These are phyloP conservation scores for Pseudovirgaria hyperparasitica DNA, from an alignment of 2,329 filamentous ascomycete species.

Conservation along the genomic window DNA sequence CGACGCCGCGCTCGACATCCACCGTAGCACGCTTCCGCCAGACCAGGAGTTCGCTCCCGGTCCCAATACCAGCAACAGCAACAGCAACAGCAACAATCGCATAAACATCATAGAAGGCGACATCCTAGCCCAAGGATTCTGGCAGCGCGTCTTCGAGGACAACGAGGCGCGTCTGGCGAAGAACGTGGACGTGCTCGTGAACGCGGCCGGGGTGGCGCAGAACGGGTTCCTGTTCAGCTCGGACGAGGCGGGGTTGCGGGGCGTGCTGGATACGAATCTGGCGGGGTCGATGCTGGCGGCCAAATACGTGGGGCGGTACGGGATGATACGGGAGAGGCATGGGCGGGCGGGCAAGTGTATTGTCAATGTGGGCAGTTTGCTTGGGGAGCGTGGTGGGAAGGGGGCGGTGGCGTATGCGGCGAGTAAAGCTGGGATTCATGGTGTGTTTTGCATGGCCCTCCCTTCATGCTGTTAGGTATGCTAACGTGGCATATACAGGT, in stretches of 20 bases:
- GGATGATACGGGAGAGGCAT: conserved; percentile 6
- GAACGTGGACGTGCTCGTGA: conserved; percentile 48
- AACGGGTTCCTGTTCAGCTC: conserved; percentile 49
- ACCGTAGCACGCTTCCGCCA: conserved; percentile 7
- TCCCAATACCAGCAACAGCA: neutral
- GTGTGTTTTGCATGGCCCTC: conserved; percentile 27
- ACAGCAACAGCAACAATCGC: conserved; percentile 5
- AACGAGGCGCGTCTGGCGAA: neutral
- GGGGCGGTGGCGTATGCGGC: conserved; percentile 67
- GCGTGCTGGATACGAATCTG: conserved; percentile 59
- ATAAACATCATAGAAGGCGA: conserved; percentile 15
- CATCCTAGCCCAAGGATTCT: conserved; percentile 14
- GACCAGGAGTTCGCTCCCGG: conserved; percentile 3
- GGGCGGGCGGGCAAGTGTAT: conserved; percentile 32
- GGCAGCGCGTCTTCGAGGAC: conserved; percentile 7
- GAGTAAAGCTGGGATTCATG: conserved; percentile 68
- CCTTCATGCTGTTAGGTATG: neutral
- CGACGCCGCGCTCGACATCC: conserved; percentile 12
- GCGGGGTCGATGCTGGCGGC: conserved; percentile 51
- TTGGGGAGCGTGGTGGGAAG: conserved; percentile 54
- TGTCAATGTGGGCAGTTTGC: conserved; percentile 68
- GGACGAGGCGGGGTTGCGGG: conserved; percentile 36
- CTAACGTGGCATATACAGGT: conserved; percentile 29
- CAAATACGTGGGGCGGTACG: conserved; percentile 33
- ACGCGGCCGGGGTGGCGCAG: conserved; percentile 65